Base-by-base conservation (phyloP, 805 yeast genomes). In the Candida lessepsii region DNA sequence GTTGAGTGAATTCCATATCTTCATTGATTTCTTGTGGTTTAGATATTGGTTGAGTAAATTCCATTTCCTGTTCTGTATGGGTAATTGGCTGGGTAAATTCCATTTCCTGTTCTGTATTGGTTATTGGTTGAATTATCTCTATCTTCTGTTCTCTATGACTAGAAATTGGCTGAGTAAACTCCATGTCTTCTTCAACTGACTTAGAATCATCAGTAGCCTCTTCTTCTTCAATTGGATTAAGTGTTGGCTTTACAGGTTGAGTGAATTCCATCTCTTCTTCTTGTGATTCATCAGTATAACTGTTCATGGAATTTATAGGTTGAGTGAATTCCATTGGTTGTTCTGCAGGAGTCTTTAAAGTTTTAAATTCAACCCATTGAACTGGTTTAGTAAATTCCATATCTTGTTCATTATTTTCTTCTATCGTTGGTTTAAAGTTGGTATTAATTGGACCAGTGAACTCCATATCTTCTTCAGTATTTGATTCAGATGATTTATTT, bases 41-140 rank as follows among this genome's bases (percentile, higher is more conserved):
- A n/a, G 20, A 16, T 20, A 27, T 35, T 8, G 45, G 39, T 27
- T 47, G 50, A 26, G 48, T 49, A 21, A 44, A 31, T 35, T 49
- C 50, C 49, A 46, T 48, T 11, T 39, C 40, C 29, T 42, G 32
- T 7, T 37, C 25, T 23, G 9, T 5, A 10, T 35, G 4, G 5
- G 35, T 23, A 10, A 45, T 23, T 5, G 42, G 39, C 29, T 41
- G 45, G 18, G 44, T 46, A 2, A 41, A n/a, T 24, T 48, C 52
- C 42, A 42, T 40, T n/a, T 41, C 47, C 16, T 23, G 15, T 20
- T 44, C 6, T 3, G 18, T 37, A 4, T n/a, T n/a, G 31, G 29
- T 3, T 28, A 40, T 20, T 8, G 57, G 54, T 26, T 50, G 50
- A 2, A 61, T 57, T 31, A 58, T 43, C 13, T 59, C 63, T 63